phyloP scores from a whole-genome alignment of 768 basidiomycete species.

The Polyporus arcularius region DNA sequence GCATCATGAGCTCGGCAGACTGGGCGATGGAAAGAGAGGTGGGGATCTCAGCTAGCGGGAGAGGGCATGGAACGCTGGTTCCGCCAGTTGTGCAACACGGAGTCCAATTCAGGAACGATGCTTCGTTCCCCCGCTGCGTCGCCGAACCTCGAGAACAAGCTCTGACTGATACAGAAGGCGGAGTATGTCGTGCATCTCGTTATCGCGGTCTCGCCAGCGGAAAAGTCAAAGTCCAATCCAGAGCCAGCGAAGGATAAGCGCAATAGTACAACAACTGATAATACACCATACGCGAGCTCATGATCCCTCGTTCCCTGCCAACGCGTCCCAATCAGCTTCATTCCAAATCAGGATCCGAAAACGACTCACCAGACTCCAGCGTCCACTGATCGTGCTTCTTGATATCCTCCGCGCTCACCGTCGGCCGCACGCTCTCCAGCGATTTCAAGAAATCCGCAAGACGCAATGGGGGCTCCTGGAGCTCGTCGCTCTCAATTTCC shows the following conservation, averaged over 20 bases:
- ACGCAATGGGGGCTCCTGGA: slow-evolving; percentile 82
- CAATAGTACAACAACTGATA: slow-evolving; percentile 13
- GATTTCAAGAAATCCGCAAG: slow-evolving; percentile 82
- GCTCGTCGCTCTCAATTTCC: slow-evolving; percentile 82
- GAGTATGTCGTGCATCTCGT: no score
- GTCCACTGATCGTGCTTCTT: slow-evolving; percentile 84
- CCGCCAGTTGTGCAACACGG: no score
- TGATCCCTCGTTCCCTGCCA: slow-evolving; percentile 30
- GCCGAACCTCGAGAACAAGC: no score
- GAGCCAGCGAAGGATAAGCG: slow-evolving; percentile 7
- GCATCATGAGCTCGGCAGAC: no score
- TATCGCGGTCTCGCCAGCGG: no score
- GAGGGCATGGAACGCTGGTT: no score
- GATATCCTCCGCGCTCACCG: slow-evolving; percentile 88
- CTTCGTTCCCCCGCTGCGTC: no score
- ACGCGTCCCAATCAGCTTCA: not conserved
- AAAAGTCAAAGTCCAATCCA: not conserved
- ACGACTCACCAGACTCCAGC: slow-evolving; percentile 67
- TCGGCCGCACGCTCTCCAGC: slow-evolving; percentile 77
- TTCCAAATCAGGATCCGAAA: not conserved
- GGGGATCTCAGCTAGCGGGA: no score
- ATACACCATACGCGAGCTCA: slow-evolving; percentile 12
- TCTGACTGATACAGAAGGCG: no score
- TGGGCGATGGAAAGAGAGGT: no score
- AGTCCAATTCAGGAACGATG: no score